Evolutionary conservation across 371 early-diverging fungal genomes (phyloP), one percentile per base, ranked within the genome.

Genomic region (Mucor sp.): DNA sequence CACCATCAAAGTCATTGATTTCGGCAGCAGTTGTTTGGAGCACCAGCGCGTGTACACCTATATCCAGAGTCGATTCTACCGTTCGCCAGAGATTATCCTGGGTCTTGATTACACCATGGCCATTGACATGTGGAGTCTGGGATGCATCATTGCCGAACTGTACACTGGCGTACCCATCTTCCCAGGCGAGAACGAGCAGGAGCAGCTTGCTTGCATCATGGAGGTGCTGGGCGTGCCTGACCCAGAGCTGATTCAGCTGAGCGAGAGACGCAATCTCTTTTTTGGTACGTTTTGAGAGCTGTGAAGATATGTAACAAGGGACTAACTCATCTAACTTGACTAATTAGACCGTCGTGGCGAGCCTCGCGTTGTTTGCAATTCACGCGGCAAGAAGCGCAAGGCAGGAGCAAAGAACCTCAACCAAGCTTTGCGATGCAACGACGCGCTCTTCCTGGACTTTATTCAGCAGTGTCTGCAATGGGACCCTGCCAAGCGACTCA

Each of bases 61-160:
- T 78, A 97, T 99, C 65, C 99, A 99, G 81, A 90, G 91, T 69
- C 91, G 99, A 58, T 99, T 97, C 83, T 99, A 99, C 75, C 90
- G 99, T 23, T 94, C 95, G 12, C 99, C 99, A 11, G 99, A 99
- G 76, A 97, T 99, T 30, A 71, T 63, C 47, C 11, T 66, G 66
- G 82, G 84, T 3, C 81, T 91, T 74, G 81, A 87, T 5, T 99
- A 99, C 75, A 90, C 87, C 65, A 94, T 87, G 73, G 89, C 95
- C 5, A 96, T 99, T 68, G 99, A 99, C 81, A 97, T 99, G 90
- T 99, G 99, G 99, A 93, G 94, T 64, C 80, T 99, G 41, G 99
- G 99, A 4, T 99, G 99, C 77, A 99, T 99, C 50, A 86, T 99
- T 8, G 96, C 93, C 9, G 99, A 99, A 75, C 86, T 99, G 28